Base-by-base conservation (phyloP, 1,284 basidiomycete genomes). In the Taiwanofungus camphoratus region DNA sequence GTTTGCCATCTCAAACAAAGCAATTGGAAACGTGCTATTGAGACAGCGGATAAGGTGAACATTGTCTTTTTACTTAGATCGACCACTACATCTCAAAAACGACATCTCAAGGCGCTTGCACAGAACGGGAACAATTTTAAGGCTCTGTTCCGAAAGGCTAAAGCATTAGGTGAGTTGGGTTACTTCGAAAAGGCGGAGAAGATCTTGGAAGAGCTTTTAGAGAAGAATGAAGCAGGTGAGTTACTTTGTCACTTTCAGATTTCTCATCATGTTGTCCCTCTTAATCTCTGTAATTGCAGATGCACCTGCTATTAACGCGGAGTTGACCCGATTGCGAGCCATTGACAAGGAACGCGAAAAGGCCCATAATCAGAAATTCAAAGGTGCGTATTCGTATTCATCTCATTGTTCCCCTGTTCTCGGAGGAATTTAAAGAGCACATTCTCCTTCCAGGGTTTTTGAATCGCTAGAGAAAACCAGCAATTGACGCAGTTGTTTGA, bases 71-170 rank as follows among this genome's bases (percentile, higher is more conserved):
- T 20, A 29, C 18, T 41, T 37, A 27, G 16, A 12, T 22, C 4
- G n/a, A n/a, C 20, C 3, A 2, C 18, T 15, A 7, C 13, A 8
- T 6, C 27, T 29, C 45, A 19, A 33, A 42, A 1, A 46, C 20
- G 15, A 21, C 12, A 16, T 13, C 1, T 20, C n/a, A 43, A 88
- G 83, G 84, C 82, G 11, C 68, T 90, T 6, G 67, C 71, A 21
- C 82, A 82, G 63, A 87, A 89, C 57, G 73, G 76, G 33, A 65
- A 76, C 51, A 90, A 89, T 58, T 76, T 71, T 58, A 90, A 90
- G 56, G 87, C 82, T 0, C 66, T 80, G 60, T 89, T 83, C 64
- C 72, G 87, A 20, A 90, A 88, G 59, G 87, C 73, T n/a, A 88
- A 86, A 60, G 86, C 80, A 0, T 62, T 83, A 5, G 82, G 79